A percentile compares a stretch with the other conserved stretches of the same genome.
Evolutionary conservation across 1,284 basidiomycete species (phyloP).

Genomic region (Blastosporella zonata): DNA sequence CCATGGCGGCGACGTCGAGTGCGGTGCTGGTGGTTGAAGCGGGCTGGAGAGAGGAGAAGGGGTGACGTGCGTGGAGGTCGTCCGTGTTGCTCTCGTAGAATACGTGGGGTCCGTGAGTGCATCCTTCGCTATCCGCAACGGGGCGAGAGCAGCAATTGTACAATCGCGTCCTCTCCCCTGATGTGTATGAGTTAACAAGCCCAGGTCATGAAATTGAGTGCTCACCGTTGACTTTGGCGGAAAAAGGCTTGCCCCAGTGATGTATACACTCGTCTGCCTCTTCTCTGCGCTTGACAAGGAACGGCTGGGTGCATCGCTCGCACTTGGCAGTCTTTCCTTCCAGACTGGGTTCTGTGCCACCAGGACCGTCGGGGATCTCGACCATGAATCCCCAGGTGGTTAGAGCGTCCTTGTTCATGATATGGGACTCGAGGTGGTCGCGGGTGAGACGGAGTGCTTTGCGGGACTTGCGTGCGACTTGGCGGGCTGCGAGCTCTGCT

Average conservation of each 20-base stretch:
- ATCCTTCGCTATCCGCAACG: conserved; percentile 57
- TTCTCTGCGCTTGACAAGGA: conserved; percentile 59
- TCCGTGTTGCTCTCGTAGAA: conserved; percentile 74
- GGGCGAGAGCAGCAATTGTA: conserved; percentile 69
- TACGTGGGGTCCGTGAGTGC: conserved; percentile 68
- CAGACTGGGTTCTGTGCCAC: conserved; percentile 60
- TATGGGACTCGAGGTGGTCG: conserved; percentile 51
- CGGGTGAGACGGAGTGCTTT: conserved; percentile 56
- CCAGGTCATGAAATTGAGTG: conserved; percentile 17
- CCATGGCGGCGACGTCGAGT: conserved; percentile 77
- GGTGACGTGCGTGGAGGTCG: conserved; percentile 69
- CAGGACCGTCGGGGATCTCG: conserved; percentile 61
- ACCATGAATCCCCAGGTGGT: conserved; percentile 69
- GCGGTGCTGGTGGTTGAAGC: conserved; percentile 34
- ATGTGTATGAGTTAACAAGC: not conserved
- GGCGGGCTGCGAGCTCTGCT: conserved; percentile 55
- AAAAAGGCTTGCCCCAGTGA: conserved; percentile 80
- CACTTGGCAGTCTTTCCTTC: conserved; percentile 71
- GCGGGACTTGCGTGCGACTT: conserved; percentile 57
- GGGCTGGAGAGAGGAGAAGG: conserved; percentile 58
- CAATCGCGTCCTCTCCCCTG: conserved; percentile 64
- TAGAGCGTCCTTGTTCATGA: conserved; percentile 60
- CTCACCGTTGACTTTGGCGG: conserved; percentile 58
- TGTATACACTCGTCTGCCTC: conserved; percentile 67
- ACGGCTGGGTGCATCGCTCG: conserved; percentile 73